Conservation (phyloP, 106 monocot species). For the Dendrobium chrysotoxum region DNA sequence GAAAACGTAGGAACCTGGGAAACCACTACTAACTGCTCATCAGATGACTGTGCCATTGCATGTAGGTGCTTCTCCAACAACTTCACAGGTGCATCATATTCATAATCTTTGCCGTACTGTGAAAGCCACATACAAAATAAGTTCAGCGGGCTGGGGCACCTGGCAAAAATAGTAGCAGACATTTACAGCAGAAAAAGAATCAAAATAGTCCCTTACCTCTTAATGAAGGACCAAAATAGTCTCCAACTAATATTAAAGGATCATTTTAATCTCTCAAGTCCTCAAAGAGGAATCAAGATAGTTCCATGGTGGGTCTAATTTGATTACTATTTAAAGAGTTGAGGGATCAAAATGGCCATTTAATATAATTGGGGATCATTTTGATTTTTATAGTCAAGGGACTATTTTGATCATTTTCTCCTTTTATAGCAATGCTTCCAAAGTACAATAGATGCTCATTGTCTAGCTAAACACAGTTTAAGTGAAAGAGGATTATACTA, state of each 20-base stretch:
- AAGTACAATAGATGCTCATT: not conserved
- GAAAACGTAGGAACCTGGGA: conserved; percentile 64
- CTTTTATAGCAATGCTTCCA: not conserved
- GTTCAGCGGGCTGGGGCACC: not conserved
- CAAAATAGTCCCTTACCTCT: too few relatives aligned
- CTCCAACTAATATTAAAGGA: too few relatives aligned
- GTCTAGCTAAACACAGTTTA: conserved; percentile 1
- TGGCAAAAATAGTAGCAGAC: not conserved
- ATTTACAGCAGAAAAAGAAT: not conserved
- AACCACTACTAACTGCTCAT: conserved; percentile 93
- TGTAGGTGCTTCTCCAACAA: conserved; percentile 94
- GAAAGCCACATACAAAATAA: conserved; percentile 3
- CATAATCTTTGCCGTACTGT: conserved; percentile 98
- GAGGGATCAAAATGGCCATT: too few relatives aligned
- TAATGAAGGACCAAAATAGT: too few relatives aligned
- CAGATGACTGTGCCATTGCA: conserved; percentile 82
- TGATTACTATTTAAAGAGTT: too few relatives aligned
- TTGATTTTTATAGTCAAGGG: too few relatives aligned
- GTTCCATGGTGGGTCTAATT: too few relatives aligned
- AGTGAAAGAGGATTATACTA: not conserved
- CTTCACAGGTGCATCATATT: conserved; percentile 95
- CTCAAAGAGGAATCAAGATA: too few relatives aligned
- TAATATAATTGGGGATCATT: too few relatives aligned
- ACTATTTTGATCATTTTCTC: too few relatives aligned
- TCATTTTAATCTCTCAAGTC: too few relatives aligned